Conservation (phyloP, 306 rosid species). For the Canavalia ensiformis region DNA sequence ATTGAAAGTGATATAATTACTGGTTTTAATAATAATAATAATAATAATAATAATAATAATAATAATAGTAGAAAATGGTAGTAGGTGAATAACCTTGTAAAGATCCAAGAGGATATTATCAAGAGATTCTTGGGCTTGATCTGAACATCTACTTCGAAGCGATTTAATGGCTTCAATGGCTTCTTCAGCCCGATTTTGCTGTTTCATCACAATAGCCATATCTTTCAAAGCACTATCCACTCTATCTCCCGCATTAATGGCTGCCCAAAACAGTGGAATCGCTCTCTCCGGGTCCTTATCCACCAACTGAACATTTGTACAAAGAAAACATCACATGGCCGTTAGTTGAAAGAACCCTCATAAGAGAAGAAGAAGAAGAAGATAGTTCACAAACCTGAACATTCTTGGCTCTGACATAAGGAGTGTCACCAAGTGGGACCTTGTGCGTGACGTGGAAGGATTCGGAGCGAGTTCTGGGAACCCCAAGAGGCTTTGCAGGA, state of each 20-base stretch:
- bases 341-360: neutral
- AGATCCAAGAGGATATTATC: constrained; percentile 96
- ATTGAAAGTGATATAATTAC: neutral
- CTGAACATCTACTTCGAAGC: constrained; percentile 83
- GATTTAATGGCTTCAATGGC: constrained; percentile 98
- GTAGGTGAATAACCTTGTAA: constrained; percentile 68
- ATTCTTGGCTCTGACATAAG: constrained; percentile 96
- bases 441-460: constrained; percentile 85
- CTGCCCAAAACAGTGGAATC: constrained; percentile 95
- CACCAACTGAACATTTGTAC: constrained; percentile 65
- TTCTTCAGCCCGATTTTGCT: constrained; percentile 94
- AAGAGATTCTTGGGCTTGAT: constrained; percentile 97
- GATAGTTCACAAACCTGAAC: constrained; percentile 64
- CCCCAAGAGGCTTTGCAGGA: constrained; percentile 87
- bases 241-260: constrained; percentile 95
- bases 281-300: constrained; percentile 98
- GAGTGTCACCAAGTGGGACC: constrained; percentile 88
- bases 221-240: constrained; percentile 97
- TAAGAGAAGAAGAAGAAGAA: neutral
- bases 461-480: constrained; percentile 80
- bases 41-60: too few species aligned
- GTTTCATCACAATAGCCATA: constrained; percentile 99
- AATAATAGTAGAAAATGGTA: neutral
- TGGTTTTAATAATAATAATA: too few species aligned
- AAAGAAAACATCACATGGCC: neutral